These are phyloP conservation scores for Phytophthora fragariaefolia DNA, from an alignment of 352 stramenopile species.

Conservation along the genomic window DNA sequence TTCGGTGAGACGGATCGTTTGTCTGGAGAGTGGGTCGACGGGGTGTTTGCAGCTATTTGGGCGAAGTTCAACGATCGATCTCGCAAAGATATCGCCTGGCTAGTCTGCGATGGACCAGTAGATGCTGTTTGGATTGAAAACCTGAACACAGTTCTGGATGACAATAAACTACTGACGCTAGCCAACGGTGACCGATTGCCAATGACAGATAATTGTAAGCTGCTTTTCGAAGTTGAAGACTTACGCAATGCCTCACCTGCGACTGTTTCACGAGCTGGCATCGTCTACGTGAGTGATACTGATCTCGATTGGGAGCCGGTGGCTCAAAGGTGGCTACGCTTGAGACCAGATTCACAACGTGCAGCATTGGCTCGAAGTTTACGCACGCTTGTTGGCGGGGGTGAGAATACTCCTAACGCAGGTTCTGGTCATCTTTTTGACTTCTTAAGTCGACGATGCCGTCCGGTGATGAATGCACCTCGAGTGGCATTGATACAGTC, in stretches of 20 bases:
- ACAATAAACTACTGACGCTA: slow-evolving; percentile 95
- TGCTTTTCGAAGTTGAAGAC: slow-evolving; percentile 95
- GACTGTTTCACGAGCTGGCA: slow-evolving; percentile 90
- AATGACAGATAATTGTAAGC: slow-evolving; percentile 91
- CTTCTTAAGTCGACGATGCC: slow-evolving; percentile 67
- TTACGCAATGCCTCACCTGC: slow-evolving; percentile 92
- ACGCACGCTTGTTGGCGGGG: slow-evolving; percentile 53
- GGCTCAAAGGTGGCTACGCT: slow-evolving; percentile 66
- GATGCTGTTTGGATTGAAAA: slow-evolving; percentile 96
- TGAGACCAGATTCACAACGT: slow-evolving; percentile 54
- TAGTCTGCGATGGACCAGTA: slow-evolving; percentile 93
- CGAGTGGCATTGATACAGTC: slow-evolving; percentile 85
- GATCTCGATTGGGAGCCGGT: slow-evolving; percentile 82
- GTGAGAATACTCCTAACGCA: slow-evolving; percentile 5
- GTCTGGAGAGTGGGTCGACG: slow-evolving; percentile 76
- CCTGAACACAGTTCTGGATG: slow-evolving; percentile 95
- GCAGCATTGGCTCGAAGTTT: slow-evolving; percentile 56
- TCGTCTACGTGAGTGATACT: slow-evolving; percentile 91
- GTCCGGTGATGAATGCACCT: slow-evolving; percentile 70
- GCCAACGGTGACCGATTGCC: slow-evolving; percentile 93
- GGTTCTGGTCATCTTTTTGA: slow-evolving; percentile 69
- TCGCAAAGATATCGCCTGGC: slow-evolving; percentile 89
- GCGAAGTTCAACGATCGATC: slow-evolving; percentile 89
- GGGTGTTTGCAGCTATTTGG: slow-evolving; percentile 86
- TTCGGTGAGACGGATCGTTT: slow-evolving; percentile 85